Base-by-base conservation (phyloP, 148 eudicot species). In the Chenopodium quinoa region DNA sequence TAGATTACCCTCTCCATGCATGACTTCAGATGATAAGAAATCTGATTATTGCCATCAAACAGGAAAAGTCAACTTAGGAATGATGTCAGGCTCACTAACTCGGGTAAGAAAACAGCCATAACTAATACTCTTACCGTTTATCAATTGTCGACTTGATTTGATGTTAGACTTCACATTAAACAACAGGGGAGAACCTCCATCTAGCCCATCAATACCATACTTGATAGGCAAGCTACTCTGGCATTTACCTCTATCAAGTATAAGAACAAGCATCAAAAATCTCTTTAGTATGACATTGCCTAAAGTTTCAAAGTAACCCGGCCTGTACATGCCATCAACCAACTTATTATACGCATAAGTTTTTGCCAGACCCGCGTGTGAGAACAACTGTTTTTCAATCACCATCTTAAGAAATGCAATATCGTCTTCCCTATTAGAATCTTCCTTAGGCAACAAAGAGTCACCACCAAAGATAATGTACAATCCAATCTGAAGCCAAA, bases 1-100 rank as follows among this genome's bases (percentile, higher is more conserved):
- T 84, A 96, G 92, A 82, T 91, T 92, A 13, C 99, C 99, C 86
- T 93, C 99, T 62, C 99, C 99, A 83, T 91, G 97, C 99, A 96
- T 96, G 80, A 92, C 91, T 72, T 96, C 99, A 62, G 94, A 83
- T 62, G 95, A 83, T 76, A 96, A 84, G 84, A 96, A 92, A 50
- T 93, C 99, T 96, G 82, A 22, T 77, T 77, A 52, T 73, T 66
- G 32, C 32, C 81, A 75, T 73, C 73, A 66, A 81, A 32, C 81
- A 37, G 40, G 54, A 82, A 34, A 83, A 17, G 75, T 83, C 77
- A 88, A 75, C 47, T 16, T 66, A 75, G 31, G 12, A 63, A 74
- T 46, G 56, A 78, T 20, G 73, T 22, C 19, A 76, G 54, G 52
- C 58, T 73, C 29, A 64, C 71, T 68, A 78, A 83, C 64, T 76